phyloP scores from a whole-genome alignment of 345 rosid genomes.

The Populus alba region DNA sequence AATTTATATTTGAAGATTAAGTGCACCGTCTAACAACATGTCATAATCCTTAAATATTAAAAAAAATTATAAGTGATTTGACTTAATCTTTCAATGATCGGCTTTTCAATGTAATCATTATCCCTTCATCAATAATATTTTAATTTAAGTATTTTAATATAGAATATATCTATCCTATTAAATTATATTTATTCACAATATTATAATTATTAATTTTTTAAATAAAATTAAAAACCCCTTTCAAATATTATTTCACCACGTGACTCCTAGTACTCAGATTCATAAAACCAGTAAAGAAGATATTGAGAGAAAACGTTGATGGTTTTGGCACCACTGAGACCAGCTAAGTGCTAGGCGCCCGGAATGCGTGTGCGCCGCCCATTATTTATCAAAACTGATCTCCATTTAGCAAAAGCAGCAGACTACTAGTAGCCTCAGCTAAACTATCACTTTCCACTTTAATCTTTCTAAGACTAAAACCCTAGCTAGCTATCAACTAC shows the following conservation, averaged over 20 bases:
- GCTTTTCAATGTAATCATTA: too few relatives aligned
- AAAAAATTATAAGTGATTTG: too few relatives aligned
- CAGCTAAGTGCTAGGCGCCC: conserved; percentile 23
- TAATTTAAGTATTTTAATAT: too few relatives aligned
- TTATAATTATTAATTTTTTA: too few relatives aligned
- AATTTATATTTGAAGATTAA: too few relatives aligned
- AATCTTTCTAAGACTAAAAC: not conserved
- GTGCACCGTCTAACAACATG: accelerated
- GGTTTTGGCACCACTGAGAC: not conserved
- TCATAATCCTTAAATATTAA: too few relatives aligned
- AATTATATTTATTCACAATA: too few relatives aligned
- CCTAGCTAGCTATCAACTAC: not conserved
- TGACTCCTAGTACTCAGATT: not conserved
- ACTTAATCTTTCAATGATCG: too few relatives aligned
- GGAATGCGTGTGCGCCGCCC: conserved; percentile 19
- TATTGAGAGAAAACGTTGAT: not conserved
- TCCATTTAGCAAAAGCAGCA: not conserved
- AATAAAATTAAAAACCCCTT: too few relatives aligned
- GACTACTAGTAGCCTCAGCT: not conserved
- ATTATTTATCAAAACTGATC: not conserved
- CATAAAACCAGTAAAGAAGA: not conserved
- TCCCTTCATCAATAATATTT: too few relatives aligned
- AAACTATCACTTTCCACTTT: not conserved
- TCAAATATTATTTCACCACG: not conserved
- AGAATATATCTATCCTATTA: too few relatives aligned